phyloP scores from a whole-genome alignment of 257 asterid species.

The Salvia hispanica region DNA sequence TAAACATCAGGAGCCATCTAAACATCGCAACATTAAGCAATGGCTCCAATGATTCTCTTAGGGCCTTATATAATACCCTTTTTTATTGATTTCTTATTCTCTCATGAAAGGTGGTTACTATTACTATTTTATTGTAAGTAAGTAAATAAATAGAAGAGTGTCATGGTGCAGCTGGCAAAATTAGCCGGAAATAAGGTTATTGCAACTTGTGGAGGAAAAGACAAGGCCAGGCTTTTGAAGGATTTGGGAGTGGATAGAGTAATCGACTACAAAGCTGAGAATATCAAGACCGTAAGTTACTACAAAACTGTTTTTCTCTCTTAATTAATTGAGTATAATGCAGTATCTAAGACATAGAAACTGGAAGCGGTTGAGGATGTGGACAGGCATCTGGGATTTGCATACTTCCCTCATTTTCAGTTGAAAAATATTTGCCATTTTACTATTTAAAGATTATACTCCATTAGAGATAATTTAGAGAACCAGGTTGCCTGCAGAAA shows the following conservation, averaged over 20 bases:
- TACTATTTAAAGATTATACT: neutral
- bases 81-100: neutral
- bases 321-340: neutral
- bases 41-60: constrained; percentile 5
- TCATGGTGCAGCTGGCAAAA: constrained; percentile 76
- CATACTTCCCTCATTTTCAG: no score
- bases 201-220: constrained; percentile 95
- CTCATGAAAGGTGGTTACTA: neutral
- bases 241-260: constrained; percentile 92
- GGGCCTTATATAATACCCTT: constrained; percentile 1
- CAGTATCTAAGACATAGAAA: constrained; percentile 19
- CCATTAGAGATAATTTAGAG: neutral
- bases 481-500: constrained; percentile 8
- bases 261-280: constrained; percentile 81
- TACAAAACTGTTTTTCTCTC: constrained; percentile 5
- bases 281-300: constrained; percentile 71
- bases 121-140: neutral
- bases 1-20: neutral
- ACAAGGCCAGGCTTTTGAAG: constrained; percentile 79
- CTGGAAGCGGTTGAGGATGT: constrained; percentile 12
- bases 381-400: neutral
- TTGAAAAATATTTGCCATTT: neutral
- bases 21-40: neutral
- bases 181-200: constrained; percentile 86
- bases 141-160: constrained; percentile 27